Evolutionary conservation across 768 basidiomycete species (phyloP), one percentile per base, ranked within the genome.

Genomic region (Naganishia vishniacii): DNA sequence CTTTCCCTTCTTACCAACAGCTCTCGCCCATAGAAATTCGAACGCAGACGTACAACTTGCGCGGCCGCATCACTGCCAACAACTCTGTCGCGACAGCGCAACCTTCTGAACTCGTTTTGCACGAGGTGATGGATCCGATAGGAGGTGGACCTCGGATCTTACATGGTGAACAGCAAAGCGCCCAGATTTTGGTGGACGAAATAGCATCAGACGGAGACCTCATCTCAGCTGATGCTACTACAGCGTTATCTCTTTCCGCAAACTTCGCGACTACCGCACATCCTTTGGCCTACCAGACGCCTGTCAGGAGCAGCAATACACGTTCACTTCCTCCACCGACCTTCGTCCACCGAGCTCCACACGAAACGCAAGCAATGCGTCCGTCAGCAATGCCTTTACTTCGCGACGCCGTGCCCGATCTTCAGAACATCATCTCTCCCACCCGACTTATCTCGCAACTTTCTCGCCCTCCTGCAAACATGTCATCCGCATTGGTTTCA

Each of bases 41-140:
- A 18, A 56, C 53, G 15, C 53, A 56, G 26, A 56, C 53, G 11
- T 56, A 32, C 37, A 56, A 56, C 34, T 13, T 56, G 34, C 37
- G 34, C 53, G 53, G 53, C 40, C 53, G 53, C 12, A 40, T 29
- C 23, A 1, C 11, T 9, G 9, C 42, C 11, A 44, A 9, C 13
- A 20, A 44, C 42, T 12, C 9, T 15, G 11, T 20, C 6, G 42
- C 42, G 16, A 16, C 16, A 40, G 8, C 9, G 9, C 37, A 44
- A 5, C 11, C 5, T n/a, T 20, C 42, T 37, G 34, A 37, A 44
- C 6, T 44, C 11, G 6, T 44, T 5, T 18, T 44, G 11, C 42
- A 44, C 42, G 42, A 44, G 18, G 42, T 44, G 5, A 44, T n/a
- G 18, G 18, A 9, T 15, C 6, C 42, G 6, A 44, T 6, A 8